Evolutionary conservation across 2,329 filamentous ascomycete species (phyloP), one percentile per base, ranked within the genome.

Genomic region (Bipolaris gigantea): DNA sequence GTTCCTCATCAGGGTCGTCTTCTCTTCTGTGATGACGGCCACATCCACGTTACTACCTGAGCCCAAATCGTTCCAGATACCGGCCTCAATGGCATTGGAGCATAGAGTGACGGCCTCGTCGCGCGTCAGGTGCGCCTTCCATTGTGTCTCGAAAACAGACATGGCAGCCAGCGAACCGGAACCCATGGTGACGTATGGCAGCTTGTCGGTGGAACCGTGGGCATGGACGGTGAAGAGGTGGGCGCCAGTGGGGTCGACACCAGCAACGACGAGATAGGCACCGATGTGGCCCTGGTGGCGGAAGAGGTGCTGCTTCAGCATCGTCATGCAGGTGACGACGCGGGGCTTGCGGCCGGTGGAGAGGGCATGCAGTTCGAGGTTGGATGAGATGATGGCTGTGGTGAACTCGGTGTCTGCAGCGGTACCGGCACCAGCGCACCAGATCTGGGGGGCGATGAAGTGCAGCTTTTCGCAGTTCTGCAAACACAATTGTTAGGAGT

Each of bases 261-360:
- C 94, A 34, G 94, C 94, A 54, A 99, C 90, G 64, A 99, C 94
- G 54, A 99, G 88, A 78, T 99, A 99, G 61, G 94, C 94, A 66
- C 95, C 94, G 66, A 99, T 96, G 80, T 99, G 85, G 66, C 94
- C 94, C 77, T 99, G 94, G 83, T 99, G 90, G 69, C 90, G 88
- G 89, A 99, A 99, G 60, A 99, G 89, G 77, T 99, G 94, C 80
- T 99, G 94, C 83, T 99, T 99, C 63, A 99, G 88, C 82, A 99
- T 88, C 47, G 94, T 99, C 94, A 99, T 99, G 83, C 92, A 96
- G 60, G 94, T 99, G 65, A 97, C 92, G 66, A 99, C 95, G 74
- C 94, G 92, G 56, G 94, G 93, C 78, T 94, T 92, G 76, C 94
- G 93, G 76, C 93, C 93, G 27, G 94, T 97, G 52, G 92, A 97